These are phyloP conservation scores for Pseudogymnoascus sp. DNA, from an alignment of 2,329 filamentous ascomycete species.

Conservation along the genomic window DNA sequence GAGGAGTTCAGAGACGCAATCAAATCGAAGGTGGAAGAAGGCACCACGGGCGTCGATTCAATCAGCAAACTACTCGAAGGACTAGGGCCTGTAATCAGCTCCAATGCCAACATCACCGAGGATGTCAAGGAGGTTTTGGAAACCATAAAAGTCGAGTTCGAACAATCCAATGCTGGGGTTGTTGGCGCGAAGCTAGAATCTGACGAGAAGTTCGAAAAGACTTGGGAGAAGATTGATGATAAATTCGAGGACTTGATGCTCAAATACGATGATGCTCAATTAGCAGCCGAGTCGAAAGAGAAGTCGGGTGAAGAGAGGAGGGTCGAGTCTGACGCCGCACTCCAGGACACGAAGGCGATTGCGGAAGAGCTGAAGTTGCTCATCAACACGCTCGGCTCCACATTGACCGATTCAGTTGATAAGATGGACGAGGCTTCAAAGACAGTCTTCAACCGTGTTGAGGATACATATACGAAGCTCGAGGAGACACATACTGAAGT, in stretches of 20 bases:
- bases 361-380: constrained; percentile 82
- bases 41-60: constrained; percentile 61
- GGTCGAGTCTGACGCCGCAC: constrained; percentile 61
- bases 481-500: constrained; percentile 67
- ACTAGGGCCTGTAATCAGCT: constrained; percentile 53
- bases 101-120: constrained; percentile 49
- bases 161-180: constrained; percentile 72
- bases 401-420: constrained; percentile 73
- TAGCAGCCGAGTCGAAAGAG: constrained; percentile 63
- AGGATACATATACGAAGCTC: constrained; percentile 65
- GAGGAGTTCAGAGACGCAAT: constrained; percentile 71
- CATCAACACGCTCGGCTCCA: constrained; percentile 74
- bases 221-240: constrained; percentile 53
- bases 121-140: constrained; percentile 65
- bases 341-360: constrained; percentile 67
- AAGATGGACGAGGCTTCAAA: constrained; percentile 83
- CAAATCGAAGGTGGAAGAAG: constrained; percentile 67
- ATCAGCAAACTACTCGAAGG: constrained; percentile 62
- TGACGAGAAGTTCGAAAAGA: constrained; percentile 64
- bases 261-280: constrained; percentile 83
- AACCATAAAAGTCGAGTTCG: constrained; percentile 76
- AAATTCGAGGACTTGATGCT: constrained; percentile 67
- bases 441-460: constrained; percentile 74
- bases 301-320: constrained; percentile 67
- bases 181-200: constrained; percentile 74